Evolutionary conservation across 495 filamentous ascomycete genomes (phyloP).

Genomic region (Hyaloscypha finlandica): DNA sequence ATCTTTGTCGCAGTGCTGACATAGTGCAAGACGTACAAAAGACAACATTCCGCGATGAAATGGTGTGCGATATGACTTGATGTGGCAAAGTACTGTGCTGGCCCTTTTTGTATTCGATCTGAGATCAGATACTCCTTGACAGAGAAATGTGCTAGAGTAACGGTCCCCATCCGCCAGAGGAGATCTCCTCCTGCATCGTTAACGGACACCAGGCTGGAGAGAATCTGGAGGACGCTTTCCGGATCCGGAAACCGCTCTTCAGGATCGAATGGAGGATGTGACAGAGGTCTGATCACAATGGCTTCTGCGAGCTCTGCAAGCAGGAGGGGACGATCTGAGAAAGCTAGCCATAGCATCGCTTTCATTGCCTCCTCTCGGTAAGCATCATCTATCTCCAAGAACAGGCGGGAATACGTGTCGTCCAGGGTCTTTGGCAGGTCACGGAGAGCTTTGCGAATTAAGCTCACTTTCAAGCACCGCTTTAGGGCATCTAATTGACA

Average conservation of each 20-base stretch:
- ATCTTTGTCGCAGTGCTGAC: neutral
- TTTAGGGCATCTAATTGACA: conserved; percentile 46
- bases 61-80: neutral
- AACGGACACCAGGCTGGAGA: conserved; percentile 9
- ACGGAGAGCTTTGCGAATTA: conserved; percentile 33
- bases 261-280: neutral
- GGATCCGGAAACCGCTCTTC: conserved; percentile 11
- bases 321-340: conserved; percentile 3
- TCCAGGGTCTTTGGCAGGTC: conserved; percentile 43
- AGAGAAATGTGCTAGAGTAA: conserved; percentile 41
- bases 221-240: neutral
- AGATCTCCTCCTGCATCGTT: no score
- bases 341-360: conserved; percentile 15
- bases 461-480: conserved; percentile 25
- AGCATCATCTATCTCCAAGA: conserved; percentile 2
- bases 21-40: conserved; percentile 13
- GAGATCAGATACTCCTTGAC: conserved; percentile 40
- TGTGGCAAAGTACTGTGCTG: conserved; percentile 5
- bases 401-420: conserved; percentile 38
- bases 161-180: neutral
- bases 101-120: conserved; percentile 8
- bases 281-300: conserved; percentile 1
- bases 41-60: conserved; percentile 12
- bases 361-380: conserved; percentile 15
- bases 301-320: conserved; percentile 15